These are phyloP conservation scores for Globisporangium paddicum DNA, from an alignment of 352 stramenopile genomes.

Conservation along the genomic window DNA sequence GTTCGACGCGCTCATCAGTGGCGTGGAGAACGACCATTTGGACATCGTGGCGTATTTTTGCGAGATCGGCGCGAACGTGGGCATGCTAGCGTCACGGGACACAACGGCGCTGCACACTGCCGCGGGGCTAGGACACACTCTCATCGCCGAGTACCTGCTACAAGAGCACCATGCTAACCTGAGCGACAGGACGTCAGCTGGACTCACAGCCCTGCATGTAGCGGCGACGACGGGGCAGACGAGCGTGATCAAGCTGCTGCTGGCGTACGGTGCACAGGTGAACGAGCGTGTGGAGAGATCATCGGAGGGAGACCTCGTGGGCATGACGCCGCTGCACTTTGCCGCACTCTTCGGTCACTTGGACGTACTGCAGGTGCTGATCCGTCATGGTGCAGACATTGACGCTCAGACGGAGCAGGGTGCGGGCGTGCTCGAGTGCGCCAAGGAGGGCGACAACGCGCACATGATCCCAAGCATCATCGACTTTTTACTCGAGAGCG, in stretches of 20 bases:
- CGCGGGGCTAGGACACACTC: constrained; percentile 6
- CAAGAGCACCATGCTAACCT: constrained; percentile 12
- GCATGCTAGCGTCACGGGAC: constrained; percentile 10
- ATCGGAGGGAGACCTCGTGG: constrained; percentile 6
- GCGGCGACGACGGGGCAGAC: constrained; percentile 26
- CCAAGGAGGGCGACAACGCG: constrained; percentile 13
- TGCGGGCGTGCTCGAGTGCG: constrained; percentile 16
- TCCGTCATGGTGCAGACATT: constrained; percentile 16
- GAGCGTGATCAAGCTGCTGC: constrained; percentile 21
- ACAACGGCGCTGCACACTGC: constrained; percentile 15
- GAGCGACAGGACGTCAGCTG: constrained; percentile 8
- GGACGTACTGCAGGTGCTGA: constrained; percentile 11
- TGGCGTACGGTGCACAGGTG: constrained; percentile 20
- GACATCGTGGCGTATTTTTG: constrained; percentile 16
- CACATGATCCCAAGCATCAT: constrained; percentile 16
- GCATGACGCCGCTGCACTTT: constrained; percentile 20
- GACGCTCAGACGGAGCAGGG: constrained; percentile 15
- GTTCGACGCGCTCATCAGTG: too few species aligned
- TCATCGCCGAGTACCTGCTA: constrained; percentile 13
- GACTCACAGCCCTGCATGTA: constrained; percentile 20
- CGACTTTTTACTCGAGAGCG: constrained; percentile 12
- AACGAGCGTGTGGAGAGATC: constrained; percentile 12
- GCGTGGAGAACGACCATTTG: constrained; percentile 5
- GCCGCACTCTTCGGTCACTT: constrained; percentile 13
- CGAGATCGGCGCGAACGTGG: constrained; percentile 12